Percentiles rank a stretch among this genome's conserved stretches.
Conservation (phyloP, 148 eudicot species). For the Spergularia bocconei region DNA sequence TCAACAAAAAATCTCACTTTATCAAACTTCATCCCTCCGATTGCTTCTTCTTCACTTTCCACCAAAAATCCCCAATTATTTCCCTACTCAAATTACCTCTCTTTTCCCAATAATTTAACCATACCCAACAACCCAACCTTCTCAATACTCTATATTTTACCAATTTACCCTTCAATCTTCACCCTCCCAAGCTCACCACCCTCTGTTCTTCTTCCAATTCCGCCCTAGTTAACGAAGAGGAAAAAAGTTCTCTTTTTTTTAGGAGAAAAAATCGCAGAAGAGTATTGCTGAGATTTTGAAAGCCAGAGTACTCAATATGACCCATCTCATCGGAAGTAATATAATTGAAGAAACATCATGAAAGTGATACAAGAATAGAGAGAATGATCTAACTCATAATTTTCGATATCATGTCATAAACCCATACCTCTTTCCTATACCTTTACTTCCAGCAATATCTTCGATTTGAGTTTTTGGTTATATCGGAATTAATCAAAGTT, state of each 20-base stretch:
- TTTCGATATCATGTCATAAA: too few species aligned
- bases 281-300: conserved; percentile 42
- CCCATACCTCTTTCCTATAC: too few species aligned
- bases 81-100: background rate
- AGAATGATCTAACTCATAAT: too few species aligned
- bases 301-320: conserved; percentile 26
- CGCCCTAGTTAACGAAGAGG: background rate
- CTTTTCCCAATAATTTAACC: background rate
- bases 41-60: background rate
- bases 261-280: conserved; percentile 21
- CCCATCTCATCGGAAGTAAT: too few species aligned
- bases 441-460: too few species aligned
- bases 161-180: background rate
- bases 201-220: conserved; percentile 2
- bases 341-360: too few species aligned
- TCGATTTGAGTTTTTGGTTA: too few species aligned
- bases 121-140: background rate
- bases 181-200: background rate
- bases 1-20: too few species aligned
- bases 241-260: too few species aligned
- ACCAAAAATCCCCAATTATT: background rate
- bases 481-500: too few species aligned
- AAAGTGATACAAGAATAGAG: too few species aligned
- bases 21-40: background rate
- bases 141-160: conserved; percentile 13